phyloP scores from a whole-genome alignment of 352 stramenopile species.

The Peronospora tabacina region DNA sequence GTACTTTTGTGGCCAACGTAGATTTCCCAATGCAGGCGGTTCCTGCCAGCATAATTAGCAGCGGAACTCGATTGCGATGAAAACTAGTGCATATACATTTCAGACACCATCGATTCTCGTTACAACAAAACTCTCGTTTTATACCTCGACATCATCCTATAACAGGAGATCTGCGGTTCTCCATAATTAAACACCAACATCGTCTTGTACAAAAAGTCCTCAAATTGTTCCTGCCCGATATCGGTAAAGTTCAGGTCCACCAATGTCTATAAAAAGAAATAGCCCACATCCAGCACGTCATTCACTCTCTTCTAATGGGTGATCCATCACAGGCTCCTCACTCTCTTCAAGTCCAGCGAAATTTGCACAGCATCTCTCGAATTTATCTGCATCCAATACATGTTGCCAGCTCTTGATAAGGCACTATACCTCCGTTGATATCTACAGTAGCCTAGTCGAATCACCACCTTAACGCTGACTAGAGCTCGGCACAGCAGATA shows the following conservation, averaged over 20 bases:
- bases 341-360: slow-evolving; percentile 81
- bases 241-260: slow-evolving; percentile 80
- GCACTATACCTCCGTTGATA: no score
- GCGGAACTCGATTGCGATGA: slow-evolving; percentile 72
- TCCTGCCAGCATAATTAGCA: slow-evolving; percentile 79
- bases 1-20: slow-evolving; percentile 80
- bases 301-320: background rate
- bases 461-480: slow-evolving; percentile 68
- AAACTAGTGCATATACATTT: slow-evolving; percentile 36
- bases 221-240: slow-evolving; percentile 86
- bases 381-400: slow-evolving; percentile 45
- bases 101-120: background rate
- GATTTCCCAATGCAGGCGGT: slow-evolving; percentile 83
- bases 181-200: slow-evolving; percentile 86
- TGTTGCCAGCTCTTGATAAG: background rate
- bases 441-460: no score
- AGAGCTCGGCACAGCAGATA: slow-evolving; percentile 80
- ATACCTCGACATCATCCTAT: slow-evolving; percentile 82
- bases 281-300: background rate
- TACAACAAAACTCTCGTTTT: background rate
- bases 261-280: slow-evolving; percentile 46
- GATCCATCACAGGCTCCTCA: slow-evolving; percentile 14
- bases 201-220: slow-evolving; percentile 88
- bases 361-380: slow-evolving; percentile 83
- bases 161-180: slow-evolving; percentile 74